Evolutionary conservation across 371 early-diverging fungal genomes (phyloP).

Genomic region (Rhizopus arrhizus): DNA sequence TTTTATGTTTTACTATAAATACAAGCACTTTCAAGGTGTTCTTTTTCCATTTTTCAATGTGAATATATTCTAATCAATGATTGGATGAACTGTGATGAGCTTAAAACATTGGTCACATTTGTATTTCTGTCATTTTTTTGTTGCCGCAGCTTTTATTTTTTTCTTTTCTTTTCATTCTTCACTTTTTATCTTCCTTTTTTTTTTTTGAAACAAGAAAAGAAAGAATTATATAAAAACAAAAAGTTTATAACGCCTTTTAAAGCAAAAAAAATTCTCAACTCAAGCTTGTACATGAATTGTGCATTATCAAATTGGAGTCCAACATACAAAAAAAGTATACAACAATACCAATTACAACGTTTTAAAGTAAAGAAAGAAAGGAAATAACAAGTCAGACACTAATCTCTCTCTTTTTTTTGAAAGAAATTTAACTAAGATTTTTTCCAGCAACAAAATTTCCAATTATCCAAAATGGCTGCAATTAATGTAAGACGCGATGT

Average conservation of each 20-base stretch:
- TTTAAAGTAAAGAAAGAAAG: constrained; percentile 43
- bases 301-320: constrained; percentile 49
- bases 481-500: constrained; percentile 87
- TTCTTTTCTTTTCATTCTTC: no score
- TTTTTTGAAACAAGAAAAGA: constrained; percentile 12
- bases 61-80: no score
- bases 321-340: constrained; percentile 48
- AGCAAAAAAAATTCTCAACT: constrained; percentile 5
- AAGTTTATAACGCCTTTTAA: constrained; percentile 1
- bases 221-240: neutral
- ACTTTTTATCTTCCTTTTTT: constrained; percentile 3
- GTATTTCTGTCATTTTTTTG: no score
- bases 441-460: constrained; percentile 3
- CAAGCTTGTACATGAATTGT: constrained; percentile 52
- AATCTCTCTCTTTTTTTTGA: no score
- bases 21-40: no score
- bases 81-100: no score
- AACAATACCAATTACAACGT: constrained; percentile 42
- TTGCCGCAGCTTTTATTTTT: no score
- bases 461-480: constrained; percentile 68
- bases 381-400: no score
- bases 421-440: no score
- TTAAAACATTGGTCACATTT: no score
- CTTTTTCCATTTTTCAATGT: no score
- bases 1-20: no score